These are phyloP conservation scores for Termitomyces sp. DNA, from an alignment of 768 basidiomycete genomes.

Conservation along the genomic window DNA sequence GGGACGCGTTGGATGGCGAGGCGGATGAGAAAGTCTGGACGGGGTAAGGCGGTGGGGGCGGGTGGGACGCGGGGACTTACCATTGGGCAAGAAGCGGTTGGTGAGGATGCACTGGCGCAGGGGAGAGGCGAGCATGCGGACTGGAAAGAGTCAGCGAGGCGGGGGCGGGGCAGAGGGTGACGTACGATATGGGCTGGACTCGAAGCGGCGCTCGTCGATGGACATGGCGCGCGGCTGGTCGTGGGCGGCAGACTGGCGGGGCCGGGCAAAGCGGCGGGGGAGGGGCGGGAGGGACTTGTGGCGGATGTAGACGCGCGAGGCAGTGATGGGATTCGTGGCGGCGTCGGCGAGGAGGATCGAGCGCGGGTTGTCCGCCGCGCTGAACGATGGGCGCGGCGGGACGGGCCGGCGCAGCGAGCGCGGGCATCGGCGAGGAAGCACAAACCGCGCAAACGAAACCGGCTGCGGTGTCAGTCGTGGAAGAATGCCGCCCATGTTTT, in stretches of 20 bases:
- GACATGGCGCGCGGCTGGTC: conserved; percentile 50
- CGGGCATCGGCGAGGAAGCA: conserved; percentile 12
- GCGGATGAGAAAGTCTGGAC: conserved; percentile 61
- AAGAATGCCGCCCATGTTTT: conserved; percentile 61
- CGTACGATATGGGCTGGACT: conserved; percentile 74
- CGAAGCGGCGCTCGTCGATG: conserved; percentile 55
- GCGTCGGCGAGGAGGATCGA: conserved; percentile 57
- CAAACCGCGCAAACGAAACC: conserved; percentile 18
- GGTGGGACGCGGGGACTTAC: conserved; percentile 25
- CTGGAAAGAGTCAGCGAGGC: conserved; percentile 25
- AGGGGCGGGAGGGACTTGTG: conserved; percentile 58
- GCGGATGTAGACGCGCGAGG: conserved; percentile 38
- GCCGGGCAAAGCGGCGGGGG: conserved; percentile 15
- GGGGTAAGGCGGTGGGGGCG: not conserved
- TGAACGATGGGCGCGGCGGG: conserved; percentile 34
- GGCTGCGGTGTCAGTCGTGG: conserved; percentile 45
- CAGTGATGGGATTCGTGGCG: conserved; percentile 45
- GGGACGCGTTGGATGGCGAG: conserved; percentile 45
- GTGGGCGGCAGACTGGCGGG: not conserved
- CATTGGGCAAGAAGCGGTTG: conserved; percentile 47
- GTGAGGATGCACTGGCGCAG: conserved; percentile 52
- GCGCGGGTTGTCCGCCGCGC: conserved; percentile 35
- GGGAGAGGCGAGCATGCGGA: conserved; percentile 68
- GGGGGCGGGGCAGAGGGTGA: conserved; percentile 6
- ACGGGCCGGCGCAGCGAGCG: conserved; percentile 31